Percentiles rank a stretch among this genome's conserved stretches.
Evolutionary conservation across 2,329 filamentous ascomycete species (phyloP).

Genomic region (Fusarium irregulare): DNA sequence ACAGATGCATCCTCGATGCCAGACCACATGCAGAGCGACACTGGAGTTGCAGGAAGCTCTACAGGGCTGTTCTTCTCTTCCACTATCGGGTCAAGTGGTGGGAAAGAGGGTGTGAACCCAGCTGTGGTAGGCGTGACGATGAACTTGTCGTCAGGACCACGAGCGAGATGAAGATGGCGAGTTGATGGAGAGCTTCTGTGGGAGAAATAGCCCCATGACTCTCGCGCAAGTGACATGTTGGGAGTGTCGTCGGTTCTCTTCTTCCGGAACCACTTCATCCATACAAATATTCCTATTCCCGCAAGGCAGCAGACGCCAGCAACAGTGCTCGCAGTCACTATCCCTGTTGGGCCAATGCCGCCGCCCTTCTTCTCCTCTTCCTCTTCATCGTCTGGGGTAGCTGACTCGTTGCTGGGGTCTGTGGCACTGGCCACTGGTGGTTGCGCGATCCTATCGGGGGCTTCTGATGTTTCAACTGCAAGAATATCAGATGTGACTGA

Average conservation of each 20-base stretch:
- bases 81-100: slow-evolving; percentile 7
- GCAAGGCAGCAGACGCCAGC: slow-evolving; percentile 40
- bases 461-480: slow-evolving; percentile 36
- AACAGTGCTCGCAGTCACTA: slow-evolving; percentile 41
- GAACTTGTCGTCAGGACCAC: slow-evolving; percentile 44
- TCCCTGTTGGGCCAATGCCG: slow-evolving; percentile 34
- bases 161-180: slow-evolving; percentile 35
- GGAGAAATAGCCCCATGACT: slow-evolving; percentile 41
- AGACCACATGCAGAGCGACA: slow-evolving; percentile 46
- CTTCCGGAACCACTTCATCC: slow-evolving; percentile 45
- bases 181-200: slow-evolving; percentile 30
- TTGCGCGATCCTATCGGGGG: slow-evolving; percentile 15
- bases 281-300: slow-evolving; percentile 42
- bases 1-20: slow-evolving; percentile 43
- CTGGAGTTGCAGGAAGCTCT: slow-evolving; percentile 45
- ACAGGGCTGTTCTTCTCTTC: slow-evolving; percentile 31
- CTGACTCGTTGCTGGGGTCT: slow-evolving; percentile 17
- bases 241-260: slow-evolving; percentile 14
- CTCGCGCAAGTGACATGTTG: slow-evolving; percentile 1
- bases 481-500: slow-evolving; percentile 20
- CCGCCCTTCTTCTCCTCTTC: slow-evolving; percentile 10
- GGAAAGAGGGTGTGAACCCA: slow-evolving; percentile 31
- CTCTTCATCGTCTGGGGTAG: slow-evolving; percentile 11
- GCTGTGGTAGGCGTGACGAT: slow-evolving; percentile 41
- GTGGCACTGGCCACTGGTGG: slow-evolving; percentile 22